Base-by-base conservation (phyloP, 805 yeast genomes). In the Candida silvicultrix region DNA sequence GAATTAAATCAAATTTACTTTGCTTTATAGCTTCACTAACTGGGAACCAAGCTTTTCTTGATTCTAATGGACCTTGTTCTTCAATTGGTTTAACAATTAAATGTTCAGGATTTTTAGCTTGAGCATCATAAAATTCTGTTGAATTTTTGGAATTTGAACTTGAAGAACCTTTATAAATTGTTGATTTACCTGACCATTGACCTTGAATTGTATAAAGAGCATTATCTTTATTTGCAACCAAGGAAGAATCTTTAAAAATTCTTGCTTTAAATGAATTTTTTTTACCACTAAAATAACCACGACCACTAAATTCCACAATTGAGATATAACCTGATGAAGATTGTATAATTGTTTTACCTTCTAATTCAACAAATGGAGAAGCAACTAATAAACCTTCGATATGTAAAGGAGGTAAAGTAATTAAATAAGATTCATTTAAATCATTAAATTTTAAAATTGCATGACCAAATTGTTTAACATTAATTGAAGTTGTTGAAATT, bases 231-330 rank as follows among this genome's bases (percentile, higher is more conserved):
- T 77, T 78, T 45, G 70, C 60, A n/a, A 75, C 70, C n/a, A 75
- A 69, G 23, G 68, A 66, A 43, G 65, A 58, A 59, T 77, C 78
- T 56, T 75, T 76, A 63, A 63, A 85, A 49, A 94, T 74, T 60
- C 92, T 78, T 22, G 96, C 96, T 68, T 90, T 94, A 70, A 85
- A 89, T 16, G 89, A 68, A 69, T 94, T 90, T 72, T 90, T 92
- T 74, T 90, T 92, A 57, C 99, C 99, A 19, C 89, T 77, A 62
- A 94, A 89, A 70, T 89, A 94, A 29, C 99, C 99, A 66, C 94
- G 81, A 31, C 99, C 99, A 35, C 86, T 74, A 67, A 77, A 94
- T 57, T 87, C 96, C 49, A 94, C 69, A 28, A 76, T 74, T 15
- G 89, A 77, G 50, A 75, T 64, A 66, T 81, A 83, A 20, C 98